Evolutionary conservation across 352 stramenopile genomes (phyloP).

Genomic region (Phytopythium sindhum): DNA sequence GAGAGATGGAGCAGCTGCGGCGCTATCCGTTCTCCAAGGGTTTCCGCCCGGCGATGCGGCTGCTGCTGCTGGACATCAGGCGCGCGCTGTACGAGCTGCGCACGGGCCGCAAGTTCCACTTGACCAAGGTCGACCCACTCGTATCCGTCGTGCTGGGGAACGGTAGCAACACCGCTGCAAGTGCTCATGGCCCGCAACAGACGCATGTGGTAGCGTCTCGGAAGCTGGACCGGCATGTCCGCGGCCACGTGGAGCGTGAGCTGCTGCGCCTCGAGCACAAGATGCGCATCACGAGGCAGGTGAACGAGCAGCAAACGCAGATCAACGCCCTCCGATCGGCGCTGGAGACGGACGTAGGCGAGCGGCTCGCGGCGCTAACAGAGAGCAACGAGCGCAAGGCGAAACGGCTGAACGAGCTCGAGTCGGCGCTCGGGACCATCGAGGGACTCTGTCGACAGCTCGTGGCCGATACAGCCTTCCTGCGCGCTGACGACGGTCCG

Average conservation of each 20-base stretch:
- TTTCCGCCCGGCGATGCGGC: constrained; percentile 16
- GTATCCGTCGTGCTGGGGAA: constrained; percentile 17
- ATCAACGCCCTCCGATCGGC: constrained; percentile 33
- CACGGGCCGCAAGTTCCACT: constrained; percentile 32
- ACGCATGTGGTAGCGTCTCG: constrained; percentile 24
- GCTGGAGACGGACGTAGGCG: constrained; percentile 42
- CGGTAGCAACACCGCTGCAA: not conserved
- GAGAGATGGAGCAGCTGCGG: constrained; percentile 40
- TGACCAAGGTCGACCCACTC: constrained; percentile 54
- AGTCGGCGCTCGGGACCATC: constrained; percentile 53
- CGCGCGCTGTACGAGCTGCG: constrained; percentile 39
- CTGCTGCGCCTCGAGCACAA: constrained; percentile 20
- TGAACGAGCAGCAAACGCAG: constrained; percentile 48
- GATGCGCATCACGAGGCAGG: constrained; percentile 21
- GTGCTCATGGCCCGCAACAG: constrained; percentile 1
- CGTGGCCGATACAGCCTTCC: constrained; percentile 42
- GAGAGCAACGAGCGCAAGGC: constrained; percentile 60
- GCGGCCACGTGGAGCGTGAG: constrained; percentile 32
- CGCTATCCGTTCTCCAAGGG: constrained; percentile 68
- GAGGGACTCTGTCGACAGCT: constrained; percentile 67
- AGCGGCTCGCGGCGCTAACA: constrained; percentile 39
- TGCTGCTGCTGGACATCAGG: constrained; percentile 43
- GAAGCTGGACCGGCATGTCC: constrained; percentile 47
- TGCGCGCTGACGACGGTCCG: constrained; percentile 27
- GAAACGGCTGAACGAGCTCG: constrained; percentile 52